phyloP scores from a whole-genome alignment of 495 filamentous ascomycete genomes.

The Jackrogersella minutella region DNA sequence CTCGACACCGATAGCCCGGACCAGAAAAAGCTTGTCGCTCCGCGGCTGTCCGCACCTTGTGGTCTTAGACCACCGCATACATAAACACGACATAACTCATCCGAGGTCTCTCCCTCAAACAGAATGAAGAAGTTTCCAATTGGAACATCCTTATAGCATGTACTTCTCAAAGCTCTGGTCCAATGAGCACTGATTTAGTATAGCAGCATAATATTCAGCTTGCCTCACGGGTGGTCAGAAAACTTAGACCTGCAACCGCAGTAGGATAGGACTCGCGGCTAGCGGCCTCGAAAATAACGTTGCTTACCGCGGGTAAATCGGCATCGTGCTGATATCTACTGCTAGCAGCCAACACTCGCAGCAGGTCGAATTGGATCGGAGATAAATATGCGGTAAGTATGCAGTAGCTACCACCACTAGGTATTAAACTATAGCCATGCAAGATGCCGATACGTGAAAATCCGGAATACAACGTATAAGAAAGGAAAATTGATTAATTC shows the following conservation, averaged over 20 bases:
- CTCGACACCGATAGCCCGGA: constrained; percentile 22
- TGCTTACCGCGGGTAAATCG: constrained; percentile 6
- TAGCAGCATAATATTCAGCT: too few relatives aligned
- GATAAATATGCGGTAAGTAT: constrained; percentile 30
- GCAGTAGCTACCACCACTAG: not conserved
- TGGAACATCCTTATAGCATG: not conserved
- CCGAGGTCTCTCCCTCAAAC: constrained; percentile 11
- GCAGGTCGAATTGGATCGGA: constrained; percentile 19
- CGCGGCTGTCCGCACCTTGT: constrained; percentile 20
- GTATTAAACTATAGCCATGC: not conserved
- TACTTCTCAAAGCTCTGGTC: constrained; percentile 16
- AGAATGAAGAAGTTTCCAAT: not conserved
- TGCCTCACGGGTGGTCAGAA: too few relatives aligned
- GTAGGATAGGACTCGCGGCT: constrained; percentile 19
- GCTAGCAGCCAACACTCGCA: constrained; percentile 9
- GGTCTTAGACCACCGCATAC: constrained; percentile 16
- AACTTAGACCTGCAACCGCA: too few relatives aligned
- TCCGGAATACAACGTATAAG: constrained; percentile 6
- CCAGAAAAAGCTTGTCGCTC: constrained; percentile 23
- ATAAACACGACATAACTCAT: constrained; percentile 19
- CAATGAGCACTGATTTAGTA: too few relatives aligned
- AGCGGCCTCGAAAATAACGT: constrained; percentile 16
- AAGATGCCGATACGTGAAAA: constrained; percentile 17
- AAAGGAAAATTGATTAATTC: not conserved
- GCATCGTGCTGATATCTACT: not conserved